phyloP scores from a whole-genome alignment of 805 yeast species.

The Saccharomycopsis vini region DNA sequence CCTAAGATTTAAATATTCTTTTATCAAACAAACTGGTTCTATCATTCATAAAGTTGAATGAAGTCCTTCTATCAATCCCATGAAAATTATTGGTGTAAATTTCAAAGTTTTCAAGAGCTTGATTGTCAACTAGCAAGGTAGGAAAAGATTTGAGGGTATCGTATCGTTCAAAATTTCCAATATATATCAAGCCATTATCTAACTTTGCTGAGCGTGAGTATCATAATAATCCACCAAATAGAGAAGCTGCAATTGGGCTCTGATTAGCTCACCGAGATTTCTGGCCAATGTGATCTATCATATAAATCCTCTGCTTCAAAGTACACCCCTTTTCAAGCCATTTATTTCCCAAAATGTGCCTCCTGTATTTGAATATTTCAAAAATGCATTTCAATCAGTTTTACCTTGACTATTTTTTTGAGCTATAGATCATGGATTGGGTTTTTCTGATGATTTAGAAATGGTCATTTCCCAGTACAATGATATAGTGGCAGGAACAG shows the following conservation, averaged over 20 bases:
- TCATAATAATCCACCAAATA: slow-evolving; percentile 84
- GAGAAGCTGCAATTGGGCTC: slow-evolving; percentile 58
- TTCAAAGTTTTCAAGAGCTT: slow-evolving; percentile 83
- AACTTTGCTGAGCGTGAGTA: slow-evolving; percentile 71
- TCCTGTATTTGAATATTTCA: slow-evolving; percentile 68
- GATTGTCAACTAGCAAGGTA: slow-evolving; percentile 81
- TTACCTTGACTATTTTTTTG: slow-evolving; percentile 66
- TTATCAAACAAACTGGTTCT: slow-evolving; percentile 93
- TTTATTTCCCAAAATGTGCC: slow-evolving; percentile 81
- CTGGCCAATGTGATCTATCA: slow-evolving; percentile 62
- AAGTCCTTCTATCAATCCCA: slow-evolving; percentile 80
- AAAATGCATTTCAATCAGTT: slow-evolving; percentile 58
- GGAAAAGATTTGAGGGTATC: slow-evolving; percentile 49
- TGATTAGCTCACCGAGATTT: slow-evolving; percentile 37
- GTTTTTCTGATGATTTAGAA: too few species aligned
- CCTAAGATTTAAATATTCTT: slow-evolving; percentile 74
- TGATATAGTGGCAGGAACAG: background rate
- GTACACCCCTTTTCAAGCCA: slow-evolving; percentile 51
- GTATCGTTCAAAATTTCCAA: slow-evolving; percentile 71
- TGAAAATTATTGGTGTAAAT: slow-evolving; percentile 82
- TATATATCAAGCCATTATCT: slow-evolving; percentile 64
- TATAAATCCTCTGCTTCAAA: slow-evolving; percentile 54
- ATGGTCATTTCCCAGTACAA: background rate
- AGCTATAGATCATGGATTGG: slow-evolving; percentile 57
- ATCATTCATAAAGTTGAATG: slow-evolving; percentile 71